Percentiles rank a stretch among this genome's conserved stretches.
These are phyloP conservation scores for Tetracladium maxilliforme DNA, from an alignment of 2,329 filamentous ascomycete species.

Conservation along the genomic window DNA sequence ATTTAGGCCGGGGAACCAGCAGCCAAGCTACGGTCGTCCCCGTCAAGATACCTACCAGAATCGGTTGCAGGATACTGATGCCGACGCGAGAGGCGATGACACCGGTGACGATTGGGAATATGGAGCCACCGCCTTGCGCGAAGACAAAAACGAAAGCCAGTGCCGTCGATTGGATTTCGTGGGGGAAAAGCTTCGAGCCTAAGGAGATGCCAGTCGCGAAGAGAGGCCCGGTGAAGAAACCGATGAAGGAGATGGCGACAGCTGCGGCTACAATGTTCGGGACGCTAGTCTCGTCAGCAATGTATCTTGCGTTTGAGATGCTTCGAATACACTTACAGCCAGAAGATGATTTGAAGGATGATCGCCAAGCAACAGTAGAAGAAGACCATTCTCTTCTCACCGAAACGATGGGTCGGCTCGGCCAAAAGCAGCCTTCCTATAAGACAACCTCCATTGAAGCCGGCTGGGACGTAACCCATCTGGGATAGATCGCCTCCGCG, in stretches of 20 bases:
- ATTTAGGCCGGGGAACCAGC: no score
- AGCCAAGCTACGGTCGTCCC: constrained; percentile 31
- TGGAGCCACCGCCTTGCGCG: constrained; percentile 36
- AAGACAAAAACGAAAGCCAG: constrained; percentile 38
- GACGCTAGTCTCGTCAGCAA: no score
- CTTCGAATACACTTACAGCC: no score
- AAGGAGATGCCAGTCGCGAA: constrained; percentile 42
- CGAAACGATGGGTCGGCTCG: constrained; percentile 42
- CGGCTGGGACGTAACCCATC: constrained; percentile 47
- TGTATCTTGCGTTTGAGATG: no score
- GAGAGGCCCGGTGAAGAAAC: constrained; percentile 41
- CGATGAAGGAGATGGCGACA: constrained; percentile 35
- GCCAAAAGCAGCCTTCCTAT: constrained; percentile 40
- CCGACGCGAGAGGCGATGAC: constrained; percentile 28
- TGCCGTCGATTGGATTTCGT: constrained; percentile 28
- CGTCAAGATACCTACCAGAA: constrained; percentile 29
- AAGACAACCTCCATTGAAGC: constrained; percentile 41
- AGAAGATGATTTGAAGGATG: constrained; percentile 41
- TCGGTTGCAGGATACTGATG: constrained; percentile 33
- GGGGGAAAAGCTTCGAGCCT: constrained; percentile 32
- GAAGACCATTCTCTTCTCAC: constrained; percentile 41
- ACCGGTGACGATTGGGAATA: constrained; percentile 40
- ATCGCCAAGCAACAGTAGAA: constrained; percentile 35
- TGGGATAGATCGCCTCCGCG: constrained; percentile 37
- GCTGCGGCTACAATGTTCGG: constrained; percentile 31